Conservation (phyloP, 2,329 filamentous ascomycete genomes). For the Drechslerella dactyloides region DNA sequence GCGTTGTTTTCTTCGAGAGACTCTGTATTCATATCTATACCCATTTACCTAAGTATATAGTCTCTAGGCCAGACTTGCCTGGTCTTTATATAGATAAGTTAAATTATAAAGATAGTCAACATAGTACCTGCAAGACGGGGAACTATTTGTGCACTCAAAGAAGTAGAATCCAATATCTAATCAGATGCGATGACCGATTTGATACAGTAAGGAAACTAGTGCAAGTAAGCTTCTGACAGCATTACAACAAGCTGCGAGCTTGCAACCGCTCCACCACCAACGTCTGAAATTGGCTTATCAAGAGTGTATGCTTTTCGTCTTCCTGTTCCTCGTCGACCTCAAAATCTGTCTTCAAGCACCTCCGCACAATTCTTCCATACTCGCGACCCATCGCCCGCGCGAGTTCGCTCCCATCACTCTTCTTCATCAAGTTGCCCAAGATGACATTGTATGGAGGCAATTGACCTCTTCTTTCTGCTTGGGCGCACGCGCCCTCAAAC, state of each 20-base stretch:
- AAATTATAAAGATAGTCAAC: no score
- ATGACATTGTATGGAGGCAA: neutral
- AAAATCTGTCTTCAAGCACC: neutral
- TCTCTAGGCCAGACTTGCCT: no score
- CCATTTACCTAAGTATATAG: no score
- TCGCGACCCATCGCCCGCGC: neutral
- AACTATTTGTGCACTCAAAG: no score
- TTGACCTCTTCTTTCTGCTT: neutral
- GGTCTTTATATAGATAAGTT: no score
- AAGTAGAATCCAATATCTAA: no score
- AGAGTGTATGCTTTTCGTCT: neutral
- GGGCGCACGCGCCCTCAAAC: neutral
- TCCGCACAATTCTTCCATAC: neutral
- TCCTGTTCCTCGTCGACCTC: neutral
- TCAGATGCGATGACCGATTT: no score
- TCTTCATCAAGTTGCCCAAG: neutral
- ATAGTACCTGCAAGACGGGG: no score
- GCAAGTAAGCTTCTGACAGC: neutral
- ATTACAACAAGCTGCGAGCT: neutral
- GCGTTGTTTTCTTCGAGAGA: no score
- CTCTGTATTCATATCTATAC: no score
- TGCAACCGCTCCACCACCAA: neutral
- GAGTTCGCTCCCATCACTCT: neutral
- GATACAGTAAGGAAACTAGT: no score
- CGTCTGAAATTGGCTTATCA: neutral